Conservation (phyloP, 2,329 filamentous ascomycete species). For the Sordariomycetes sp. region DNA sequence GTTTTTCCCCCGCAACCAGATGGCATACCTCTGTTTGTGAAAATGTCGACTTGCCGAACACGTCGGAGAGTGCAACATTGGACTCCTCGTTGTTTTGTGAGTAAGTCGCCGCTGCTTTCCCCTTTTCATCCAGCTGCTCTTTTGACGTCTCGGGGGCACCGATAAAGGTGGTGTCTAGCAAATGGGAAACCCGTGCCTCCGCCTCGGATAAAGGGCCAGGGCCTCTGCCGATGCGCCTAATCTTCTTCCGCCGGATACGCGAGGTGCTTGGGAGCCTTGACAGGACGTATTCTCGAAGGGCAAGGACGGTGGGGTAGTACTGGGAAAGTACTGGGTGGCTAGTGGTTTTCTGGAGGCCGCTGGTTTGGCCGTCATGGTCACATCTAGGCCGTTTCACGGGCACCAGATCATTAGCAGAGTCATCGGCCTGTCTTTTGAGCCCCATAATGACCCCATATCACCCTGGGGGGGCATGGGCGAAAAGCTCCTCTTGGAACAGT, state of each 20-base stretch:
- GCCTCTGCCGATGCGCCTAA: constrained; percentile 33
- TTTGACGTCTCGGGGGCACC: constrained; percentile 1
- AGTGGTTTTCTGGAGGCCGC: constrained; percentile 5
- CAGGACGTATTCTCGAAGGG: constrained; percentile 62
- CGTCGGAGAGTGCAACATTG: constrained; percentile 36
- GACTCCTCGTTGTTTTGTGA: constrained; percentile 53
- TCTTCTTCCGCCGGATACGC: constrained; percentile 47
- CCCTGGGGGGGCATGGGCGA: background rate
- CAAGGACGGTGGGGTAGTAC: constrained; percentile 56
- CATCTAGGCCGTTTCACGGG: background rate
- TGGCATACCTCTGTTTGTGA: constrained; percentile 56
- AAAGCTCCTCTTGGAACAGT: background rate
- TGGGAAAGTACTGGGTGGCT: constrained; percentile 55
- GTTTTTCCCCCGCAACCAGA: background rate
- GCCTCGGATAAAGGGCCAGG: constrained; percentile 14
- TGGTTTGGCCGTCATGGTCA: background rate
- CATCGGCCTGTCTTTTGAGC: background rate
- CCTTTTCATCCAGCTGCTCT: constrained; percentile 24
- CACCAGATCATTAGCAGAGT: background rate
- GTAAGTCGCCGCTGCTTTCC: constrained; percentile 48
- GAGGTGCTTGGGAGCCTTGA: constrained; percentile 56
- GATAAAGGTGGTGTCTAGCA: constrained; percentile 9
- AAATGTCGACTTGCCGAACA: constrained; percentile 34
- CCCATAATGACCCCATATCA: background rate
- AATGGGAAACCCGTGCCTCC: constrained; percentile 7